These are phyloP conservation scores for Oryza coarctata DNA, from an alignment of 176 grass and related monocot species.

Conservation along the genomic window DNA sequence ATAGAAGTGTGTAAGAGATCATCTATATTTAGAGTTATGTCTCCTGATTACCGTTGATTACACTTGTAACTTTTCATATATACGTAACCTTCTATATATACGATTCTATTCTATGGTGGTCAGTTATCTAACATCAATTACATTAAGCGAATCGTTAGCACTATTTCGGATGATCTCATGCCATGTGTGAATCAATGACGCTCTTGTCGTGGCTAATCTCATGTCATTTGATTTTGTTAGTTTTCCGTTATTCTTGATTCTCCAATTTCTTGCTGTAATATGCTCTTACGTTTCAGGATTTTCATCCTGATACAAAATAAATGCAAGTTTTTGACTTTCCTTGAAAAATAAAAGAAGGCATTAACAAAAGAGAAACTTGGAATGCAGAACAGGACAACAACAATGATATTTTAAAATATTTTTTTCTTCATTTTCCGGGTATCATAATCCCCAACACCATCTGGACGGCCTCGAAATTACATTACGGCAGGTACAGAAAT, in stretches of 20 bases:
- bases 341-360: neutral
- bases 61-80: too few relatives aligned
- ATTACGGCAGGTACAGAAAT: neutral
- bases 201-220: neutral
- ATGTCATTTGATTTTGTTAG: neutral
- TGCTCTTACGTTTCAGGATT: neutral
- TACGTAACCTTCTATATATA: too few relatives aligned
- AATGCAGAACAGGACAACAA: neutral
- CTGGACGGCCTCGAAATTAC: neutral
- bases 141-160: neutral
- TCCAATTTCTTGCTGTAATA: neutral
- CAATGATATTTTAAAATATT: neutral
- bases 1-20: too few relatives aligned
- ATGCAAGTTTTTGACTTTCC: neutral
- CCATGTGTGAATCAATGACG: neutral
- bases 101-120: too few relatives aligned
- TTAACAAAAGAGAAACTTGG: neutral
- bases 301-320: neutral
- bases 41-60: too few relatives aligned
- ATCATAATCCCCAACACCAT: neutral
- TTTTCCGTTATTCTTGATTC: too few relatives aligned
- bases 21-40: too few relatives aligned
- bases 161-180: neutral
- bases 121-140: too few relatives aligned
- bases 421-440: neutral